A percentile compares a stretch with the other conserved stretches of the same genome.
Evolutionary conservation across 345 rosid genomes (phyloP).

Genomic region (Syzygium aromaticum): DNA sequence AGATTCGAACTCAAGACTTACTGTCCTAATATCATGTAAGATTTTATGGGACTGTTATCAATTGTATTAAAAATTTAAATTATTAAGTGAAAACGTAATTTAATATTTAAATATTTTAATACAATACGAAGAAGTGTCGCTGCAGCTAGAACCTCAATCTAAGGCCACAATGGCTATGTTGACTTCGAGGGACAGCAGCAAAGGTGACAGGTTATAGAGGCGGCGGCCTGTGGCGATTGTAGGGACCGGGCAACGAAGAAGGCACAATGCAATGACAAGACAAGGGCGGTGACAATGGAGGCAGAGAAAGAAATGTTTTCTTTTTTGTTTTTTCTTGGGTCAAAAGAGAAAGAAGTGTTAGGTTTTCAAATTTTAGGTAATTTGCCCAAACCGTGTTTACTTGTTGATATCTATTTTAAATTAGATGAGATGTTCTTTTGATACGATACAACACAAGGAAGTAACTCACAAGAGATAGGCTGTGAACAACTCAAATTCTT

Average conservation of each 20-base stretch:
- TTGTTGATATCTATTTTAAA: background rate
- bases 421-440: background rate
- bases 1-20: background rate
- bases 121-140: fast-evolving
- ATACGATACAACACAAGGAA: background rate
- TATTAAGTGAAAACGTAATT: background rate
- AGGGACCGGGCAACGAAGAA: too few relatives aligned
- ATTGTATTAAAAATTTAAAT: background rate
- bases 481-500: background rate
- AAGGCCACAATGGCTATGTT: background rate
- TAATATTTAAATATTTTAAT: background rate
- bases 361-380: background rate
- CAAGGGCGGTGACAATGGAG: too few relatives aligned
- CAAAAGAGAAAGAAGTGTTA: background rate
- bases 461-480: background rate
- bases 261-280: too few relatives aligned
- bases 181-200: background rate
- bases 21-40: background rate
- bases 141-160: background rate
- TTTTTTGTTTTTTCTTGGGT: too few relatives aligned
- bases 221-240: too few relatives aligned
- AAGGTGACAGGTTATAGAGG: background rate
- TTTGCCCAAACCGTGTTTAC: background rate
- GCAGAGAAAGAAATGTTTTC: too few relatives aligned
- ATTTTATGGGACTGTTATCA: background rate